A percentile compares a stretch with the other conserved stretches of the same genome.
Conservation (phyloP, 129 eudicot species). For the Rutidosis leptorrhynchoides region DNA sequence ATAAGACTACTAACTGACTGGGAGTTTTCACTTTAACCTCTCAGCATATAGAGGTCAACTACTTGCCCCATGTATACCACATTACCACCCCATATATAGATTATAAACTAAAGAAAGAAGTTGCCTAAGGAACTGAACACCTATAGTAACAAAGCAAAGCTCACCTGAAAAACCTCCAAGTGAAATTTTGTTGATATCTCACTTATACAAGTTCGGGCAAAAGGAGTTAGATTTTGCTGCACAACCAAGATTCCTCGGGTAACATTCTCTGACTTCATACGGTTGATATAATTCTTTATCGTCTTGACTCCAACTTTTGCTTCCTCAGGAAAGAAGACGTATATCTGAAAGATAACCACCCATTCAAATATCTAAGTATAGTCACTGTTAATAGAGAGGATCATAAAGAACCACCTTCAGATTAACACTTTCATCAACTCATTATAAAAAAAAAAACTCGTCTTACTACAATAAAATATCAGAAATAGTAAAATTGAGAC, state of each 20-base stretch:
- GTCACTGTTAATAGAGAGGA: neutral
- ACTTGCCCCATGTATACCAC: neutral
- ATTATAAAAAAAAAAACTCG: neutral
- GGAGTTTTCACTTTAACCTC: neutral
- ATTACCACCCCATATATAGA: neutral
- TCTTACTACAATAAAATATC: neutral
- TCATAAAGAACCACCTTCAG: neutral
- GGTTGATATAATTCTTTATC: conserved; percentile 61
- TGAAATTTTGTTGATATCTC: conserved; percentile 75
- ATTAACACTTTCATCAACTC: neutral
- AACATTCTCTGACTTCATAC: conserved; percentile 86
- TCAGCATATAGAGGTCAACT: neutral
- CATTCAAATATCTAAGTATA: neutral
- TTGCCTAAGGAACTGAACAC: neutral
- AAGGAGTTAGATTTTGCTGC: conserved; percentile 74
- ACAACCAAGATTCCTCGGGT: conserved; percentile 80
- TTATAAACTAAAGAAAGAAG: neutral
- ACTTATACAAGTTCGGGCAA: conserved; percentile 69
- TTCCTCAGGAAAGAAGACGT: conserved; percentile 87
- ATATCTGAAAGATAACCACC: conserved; percentile 45
- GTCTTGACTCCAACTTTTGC: conserved; percentile 90
- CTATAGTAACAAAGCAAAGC: neutral
- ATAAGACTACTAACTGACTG: neutral
- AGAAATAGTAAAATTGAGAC: neutral
- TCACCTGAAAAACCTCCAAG: conserved; percentile 87